A percentile compares a stretch with the other conserved stretches of the same genome.
phyloP scores from a whole-genome alignment of 1,284 basidiomycete species.

The Pseudozyma sp. region DNA sequence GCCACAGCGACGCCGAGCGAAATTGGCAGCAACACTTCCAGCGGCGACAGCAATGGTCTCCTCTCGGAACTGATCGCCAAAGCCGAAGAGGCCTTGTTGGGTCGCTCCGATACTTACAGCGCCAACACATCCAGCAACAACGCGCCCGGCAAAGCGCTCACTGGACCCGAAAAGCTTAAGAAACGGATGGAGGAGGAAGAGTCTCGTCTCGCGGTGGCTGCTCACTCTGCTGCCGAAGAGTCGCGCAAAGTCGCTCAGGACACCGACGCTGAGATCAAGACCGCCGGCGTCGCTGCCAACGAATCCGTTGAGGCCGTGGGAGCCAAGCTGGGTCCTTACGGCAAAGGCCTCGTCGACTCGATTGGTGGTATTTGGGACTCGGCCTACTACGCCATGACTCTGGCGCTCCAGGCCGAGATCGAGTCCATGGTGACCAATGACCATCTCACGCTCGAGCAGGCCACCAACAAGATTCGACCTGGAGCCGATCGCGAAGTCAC shows the following conservation, averaged over 20 bases:
- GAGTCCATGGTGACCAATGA: constrained; percentile 36
- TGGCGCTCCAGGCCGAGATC: constrained; percentile 48
- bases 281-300: constrained; percentile 12
- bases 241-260: constrained; percentile 17
- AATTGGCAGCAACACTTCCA: background rate
- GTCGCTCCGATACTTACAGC: background rate
- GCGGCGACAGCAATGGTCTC: constrained; percentile 19
- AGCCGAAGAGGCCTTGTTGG: constrained; percentile 37
- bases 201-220: constrained; percentile 39
- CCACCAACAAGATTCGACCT: constrained; percentile 42
- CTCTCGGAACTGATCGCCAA: constrained; percentile 38
- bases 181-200: constrained; percentile 44
- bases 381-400: constrained; percentile 63
- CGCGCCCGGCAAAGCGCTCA: constrained; percentile 1
- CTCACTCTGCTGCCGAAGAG: constrained; percentile 46
- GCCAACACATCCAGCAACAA: background rate
- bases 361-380: constrained; percentile 70
- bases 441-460: constrained; percentile 53
- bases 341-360: constrained; percentile 69
- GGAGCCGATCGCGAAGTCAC: constrained; percentile 31
- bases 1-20: background rate
- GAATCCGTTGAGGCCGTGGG: constrained; percentile 6
- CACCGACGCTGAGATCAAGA: constrained; percentile 24
- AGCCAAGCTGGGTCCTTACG: constrained; percentile 56
- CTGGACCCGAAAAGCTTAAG: constrained; percentile 31